These are phyloP conservation scores for Penicillium sp. DNA, from an alignment of 2,329 filamentous ascomycete genomes.

Conservation along the genomic window DNA sequence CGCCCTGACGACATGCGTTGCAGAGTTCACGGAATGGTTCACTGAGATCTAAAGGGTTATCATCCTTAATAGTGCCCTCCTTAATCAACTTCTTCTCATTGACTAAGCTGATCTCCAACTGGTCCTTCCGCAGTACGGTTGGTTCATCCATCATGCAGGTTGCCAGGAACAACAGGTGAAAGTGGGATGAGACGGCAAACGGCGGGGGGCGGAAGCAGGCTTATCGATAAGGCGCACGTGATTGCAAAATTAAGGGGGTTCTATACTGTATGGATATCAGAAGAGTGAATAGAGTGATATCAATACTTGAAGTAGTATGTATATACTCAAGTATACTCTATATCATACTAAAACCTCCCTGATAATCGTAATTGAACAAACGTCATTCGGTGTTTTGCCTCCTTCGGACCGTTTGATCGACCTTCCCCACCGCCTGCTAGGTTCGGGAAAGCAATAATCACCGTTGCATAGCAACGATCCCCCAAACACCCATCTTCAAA, in stretches of 20 bases:
- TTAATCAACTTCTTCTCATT: slow-evolving; percentile 78
- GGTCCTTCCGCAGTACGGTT: slow-evolving; percentile 72
- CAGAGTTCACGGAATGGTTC: slow-evolving; percentile 73
- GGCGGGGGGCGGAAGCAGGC: slow-evolving; percentile 19
- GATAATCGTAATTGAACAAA: not conserved
- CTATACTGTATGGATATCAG: not conserved
- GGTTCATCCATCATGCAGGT: slow-evolving; percentile 25
- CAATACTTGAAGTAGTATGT: not conserved
- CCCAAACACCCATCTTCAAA: slow-evolving; percentile 36
- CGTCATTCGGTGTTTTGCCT: not conserved
- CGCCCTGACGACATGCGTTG: slow-evolving; percentile 76
- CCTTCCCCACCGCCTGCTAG: slow-evolving; percentile 33
- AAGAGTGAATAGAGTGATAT: not conserved
- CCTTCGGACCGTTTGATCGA: not conserved
- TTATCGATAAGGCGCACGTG: slow-evolving; percentile 42
- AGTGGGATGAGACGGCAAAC: slow-evolving; percentile 14
- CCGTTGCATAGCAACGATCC: slow-evolving; percentile 44
- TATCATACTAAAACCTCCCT: not conserved
- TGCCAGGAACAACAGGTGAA: slow-evolving; percentile 9
- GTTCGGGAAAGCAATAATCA: slow-evolving; percentile 23
- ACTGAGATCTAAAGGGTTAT: slow-evolving; percentile 83
- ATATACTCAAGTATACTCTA: not conserved
- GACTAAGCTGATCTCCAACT: slow-evolving; percentile 77
- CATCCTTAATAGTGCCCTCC: slow-evolving; percentile 76
- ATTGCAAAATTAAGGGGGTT: not conserved